Evolutionary conservation across 331 rosid genomes (phyloP), one percentile per base, ranked within the genome.

Genomic region (Ulmus americana): DNA sequence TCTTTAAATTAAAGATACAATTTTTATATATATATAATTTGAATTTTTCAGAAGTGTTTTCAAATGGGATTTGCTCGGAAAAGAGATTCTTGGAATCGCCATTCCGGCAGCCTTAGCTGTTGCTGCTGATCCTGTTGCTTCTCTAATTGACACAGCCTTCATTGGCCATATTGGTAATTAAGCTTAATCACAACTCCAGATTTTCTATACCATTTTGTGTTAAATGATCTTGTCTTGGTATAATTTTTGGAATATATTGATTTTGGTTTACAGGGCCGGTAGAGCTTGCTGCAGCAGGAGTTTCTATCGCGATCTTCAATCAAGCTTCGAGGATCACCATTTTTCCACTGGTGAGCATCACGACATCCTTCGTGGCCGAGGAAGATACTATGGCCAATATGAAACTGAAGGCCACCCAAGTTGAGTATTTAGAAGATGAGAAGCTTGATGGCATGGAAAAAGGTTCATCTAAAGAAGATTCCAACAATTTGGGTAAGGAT

Each of bases 61-160:
- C 74, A 86, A 84, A 84, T 70, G 80, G 84, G 97, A 91, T 18
- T 48, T 75, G 1, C 77, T 91, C 45, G 87, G 88, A 8, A 82
- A 81, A 56, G 97, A 91, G 82, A 81, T 91, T 5, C 77, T 91
- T 8, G 82, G 84, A 59, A 91, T 91, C 63, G 97, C 96, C 65
- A 39, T 91, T 35, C 97, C 97, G 4, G 90, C 95, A 73, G 96
- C 97, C 28, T 63, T 91, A 28, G 97, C 95, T 61, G 92, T 88
- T 64, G 96, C 97, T 55, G 95, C 97, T 73, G 97, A 91, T 70
- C 97, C 97, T 63, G 77, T 91, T 69, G 97, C 97, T 75, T 91
- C 97, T 63, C 88, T 91, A 14, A 86, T 88, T 12, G 97, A 91
- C 84, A 88, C 96, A 7, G 95, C 95, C 43, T 91, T 91, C 77